Conservation (phyloP, 345 rosid genomes). For the Lumnitzera littorea region DNA sequence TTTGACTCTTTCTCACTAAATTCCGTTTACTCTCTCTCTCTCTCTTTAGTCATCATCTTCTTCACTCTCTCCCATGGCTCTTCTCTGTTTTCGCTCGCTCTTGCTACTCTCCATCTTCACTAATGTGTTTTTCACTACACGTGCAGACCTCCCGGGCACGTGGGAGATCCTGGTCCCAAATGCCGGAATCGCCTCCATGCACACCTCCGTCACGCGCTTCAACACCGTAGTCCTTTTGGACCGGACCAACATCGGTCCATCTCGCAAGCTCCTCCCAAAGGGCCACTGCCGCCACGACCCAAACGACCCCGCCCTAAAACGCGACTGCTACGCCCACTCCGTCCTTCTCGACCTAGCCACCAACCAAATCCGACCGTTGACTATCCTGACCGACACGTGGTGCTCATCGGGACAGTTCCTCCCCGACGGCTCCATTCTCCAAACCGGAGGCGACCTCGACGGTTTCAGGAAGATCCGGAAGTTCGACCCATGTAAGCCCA, state of each 20-base stretch:
- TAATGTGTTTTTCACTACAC: not conserved
- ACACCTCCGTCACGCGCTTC: slow-evolving; percentile 92
- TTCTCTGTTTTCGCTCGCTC: not conserved
- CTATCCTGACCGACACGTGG: slow-evolving; percentile 73
- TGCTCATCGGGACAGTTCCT: slow-evolving; percentile 72
- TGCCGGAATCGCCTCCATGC: slow-evolving; percentile 93
- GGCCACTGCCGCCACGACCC: slow-evolving; percentile 58
- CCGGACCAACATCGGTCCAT: slow-evolving; percentile 81
- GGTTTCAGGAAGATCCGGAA: slow-evolving; percentile 46
- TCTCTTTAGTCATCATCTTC: not conserved
- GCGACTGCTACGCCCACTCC: slow-evolving; percentile 82
- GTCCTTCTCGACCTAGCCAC: slow-evolving; percentile 40
- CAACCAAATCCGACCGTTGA: slow-evolving; percentile 44
- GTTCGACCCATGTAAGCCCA: slow-evolving; percentile 46
- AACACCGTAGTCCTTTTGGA: slow-evolving; percentile 87
- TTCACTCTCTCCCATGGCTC: not conserved
- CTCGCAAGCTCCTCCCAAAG: slow-evolving; percentile 41
- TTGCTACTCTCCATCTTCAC: slow-evolving; percentile 5
- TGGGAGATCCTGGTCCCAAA: slow-evolving; percentile 67
- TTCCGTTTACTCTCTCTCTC: not conserved
- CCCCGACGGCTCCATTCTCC: slow-evolving; percentile 62
- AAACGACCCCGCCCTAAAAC: slow-evolving; percentile 39
- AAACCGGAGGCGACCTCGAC: slow-evolving; percentile 65
- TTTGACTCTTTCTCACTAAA: no score
- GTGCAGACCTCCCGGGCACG: slow-evolving; percentile 63